A percentile compares a stretch with the other conserved stretches of the same genome.
These are phyloP conservation scores for Volvox reticuliferus DNA, from an alignment of 139 green algal genomes.

Conservation along the genomic window DNA sequence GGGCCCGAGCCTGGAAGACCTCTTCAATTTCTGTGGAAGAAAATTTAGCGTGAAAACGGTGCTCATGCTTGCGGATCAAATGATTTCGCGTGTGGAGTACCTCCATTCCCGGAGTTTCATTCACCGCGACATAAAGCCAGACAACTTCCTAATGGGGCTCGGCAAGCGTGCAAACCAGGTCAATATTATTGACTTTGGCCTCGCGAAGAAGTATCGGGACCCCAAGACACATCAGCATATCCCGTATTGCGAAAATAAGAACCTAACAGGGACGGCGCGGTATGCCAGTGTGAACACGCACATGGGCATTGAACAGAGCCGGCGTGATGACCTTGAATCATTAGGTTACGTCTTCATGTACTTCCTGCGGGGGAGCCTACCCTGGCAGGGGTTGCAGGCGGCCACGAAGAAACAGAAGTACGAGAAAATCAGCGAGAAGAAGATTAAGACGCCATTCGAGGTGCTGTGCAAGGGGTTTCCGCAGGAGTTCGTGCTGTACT, in stretches of 20 bases:
- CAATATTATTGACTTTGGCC: slow-evolving; percentile 98
- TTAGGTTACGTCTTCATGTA: slow-evolving; percentile 98
- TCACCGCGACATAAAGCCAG: slow-evolving; percentile 98
- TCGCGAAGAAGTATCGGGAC: slow-evolving; percentile 99
- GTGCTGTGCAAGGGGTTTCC: slow-evolving; percentile 96
- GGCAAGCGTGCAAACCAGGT: slow-evolving; percentile 96
- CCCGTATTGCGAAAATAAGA: slow-evolving; percentile 99
- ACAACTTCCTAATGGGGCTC: slow-evolving; percentile 99
- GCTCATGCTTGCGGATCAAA: slow-evolving; percentile 98
- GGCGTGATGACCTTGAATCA: slow-evolving; percentile 74
- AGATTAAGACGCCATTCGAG: slow-evolving; percentile 98
- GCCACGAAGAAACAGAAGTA: slow-evolving; percentile 99
- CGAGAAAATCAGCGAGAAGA: slow-evolving; percentile 99
- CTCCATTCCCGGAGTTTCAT: slow-evolving; percentile 98
- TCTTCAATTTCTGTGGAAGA: slow-evolving; percentile 99
- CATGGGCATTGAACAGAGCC: slow-evolving; percentile 97
- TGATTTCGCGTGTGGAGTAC: slow-evolving; percentile 97
- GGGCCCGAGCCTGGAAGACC: slow-evolving; percentile 95
- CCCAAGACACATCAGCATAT: slow-evolving; percentile 98
- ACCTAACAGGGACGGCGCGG: slow-evolving; percentile 94
- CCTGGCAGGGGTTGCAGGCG: slow-evolving; percentile 92
- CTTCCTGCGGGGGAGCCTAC: slow-evolving; percentile 95
- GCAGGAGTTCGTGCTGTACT: slow-evolving; percentile 96
- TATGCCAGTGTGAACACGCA: slow-evolving; percentile 99
- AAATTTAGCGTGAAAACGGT: slow-evolving; percentile 98